Percentiles rank a stretch among this genome's conserved stretches.
Evolutionary conservation across 2,329 filamentous ascomycete species (phyloP).

Genomic region (Golovinomyces cichoracearum): DNA sequence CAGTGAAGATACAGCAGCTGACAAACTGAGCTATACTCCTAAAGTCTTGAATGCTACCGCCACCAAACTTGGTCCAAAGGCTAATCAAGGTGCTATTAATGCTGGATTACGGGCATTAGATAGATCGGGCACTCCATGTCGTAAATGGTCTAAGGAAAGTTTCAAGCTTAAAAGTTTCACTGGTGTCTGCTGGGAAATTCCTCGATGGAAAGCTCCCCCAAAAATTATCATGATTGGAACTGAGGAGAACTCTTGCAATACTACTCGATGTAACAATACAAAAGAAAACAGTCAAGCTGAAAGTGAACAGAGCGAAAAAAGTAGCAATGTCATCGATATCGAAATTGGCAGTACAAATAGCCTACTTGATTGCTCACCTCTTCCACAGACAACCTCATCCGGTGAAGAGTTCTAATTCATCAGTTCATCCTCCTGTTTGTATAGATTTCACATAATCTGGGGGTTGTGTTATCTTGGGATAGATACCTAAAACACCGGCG

Average conservation of each 20-base stretch:
- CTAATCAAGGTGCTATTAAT: constrained; percentile 92
- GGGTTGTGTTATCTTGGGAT: background rate
- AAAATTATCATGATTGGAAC: constrained; percentile 23
- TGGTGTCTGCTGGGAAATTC: constrained; percentile 55
- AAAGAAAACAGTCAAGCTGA: constrained; percentile 31
- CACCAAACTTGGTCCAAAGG: constrained; percentile 72
- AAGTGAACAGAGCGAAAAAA: constrained; percentile 30
- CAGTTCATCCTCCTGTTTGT: background rate
- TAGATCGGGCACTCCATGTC: constrained; percentile 70
- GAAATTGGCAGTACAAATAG: constrained; percentile 28
- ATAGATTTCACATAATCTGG: background rate
- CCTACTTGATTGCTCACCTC: constrained; percentile 22
- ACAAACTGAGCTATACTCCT: constrained; percentile 24
- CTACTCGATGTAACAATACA: constrained; percentile 35
- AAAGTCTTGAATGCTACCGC: constrained; percentile 18
- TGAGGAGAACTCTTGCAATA: constrained; percentile 21
- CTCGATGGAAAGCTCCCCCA: constrained; percentile 56
- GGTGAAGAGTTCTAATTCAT: background rate
- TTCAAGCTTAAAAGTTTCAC: constrained; percentile 84
- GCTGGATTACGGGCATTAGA: constrained; percentile 84
- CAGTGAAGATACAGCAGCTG: constrained; percentile 37
- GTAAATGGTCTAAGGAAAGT: constrained; percentile 64
- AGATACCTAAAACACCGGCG: background rate
- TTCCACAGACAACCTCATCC: constrained; percentile 9
- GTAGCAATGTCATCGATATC: constrained; percentile 30